phyloP scores from a whole-genome alignment of 2,329 filamentous ascomycete genomes.

The Aureobasidium lini region DNA sequence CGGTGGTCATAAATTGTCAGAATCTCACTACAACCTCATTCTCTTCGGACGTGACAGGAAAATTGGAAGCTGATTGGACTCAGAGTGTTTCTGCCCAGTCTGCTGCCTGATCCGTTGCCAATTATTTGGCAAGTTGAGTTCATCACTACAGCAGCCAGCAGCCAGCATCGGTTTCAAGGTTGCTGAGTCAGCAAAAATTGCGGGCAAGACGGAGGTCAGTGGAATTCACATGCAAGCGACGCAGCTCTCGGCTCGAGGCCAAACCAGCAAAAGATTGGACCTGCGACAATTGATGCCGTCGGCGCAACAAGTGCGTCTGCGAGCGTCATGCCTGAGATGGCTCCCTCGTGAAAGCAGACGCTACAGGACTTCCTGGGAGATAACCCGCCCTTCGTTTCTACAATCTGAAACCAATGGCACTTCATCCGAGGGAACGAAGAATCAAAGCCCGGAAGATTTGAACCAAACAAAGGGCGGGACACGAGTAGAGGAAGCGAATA shows the following conservation, averaged over 20 bases:
- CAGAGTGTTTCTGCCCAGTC: neutral
- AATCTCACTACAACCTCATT: too few species aligned
- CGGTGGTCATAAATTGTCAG: too few species aligned
- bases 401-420: neutral
- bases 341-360: slow-evolving; percentile 6
- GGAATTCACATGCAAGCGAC: slow-evolving; percentile 6
- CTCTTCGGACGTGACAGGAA: too few species aligned
- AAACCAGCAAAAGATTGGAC: neutral
- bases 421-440: neutral
- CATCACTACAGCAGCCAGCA: neutral
- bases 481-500: slow-evolving; percentile 3
- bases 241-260: neutral
- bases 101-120: neutral
- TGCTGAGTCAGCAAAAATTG: slow-evolving; percentile 7
- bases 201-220: slow-evolving; percentile 1
- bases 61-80: neutral
- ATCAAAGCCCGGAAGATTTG: neutral
- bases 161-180: too few species aligned
- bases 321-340: slow-evolving; percentile 12
- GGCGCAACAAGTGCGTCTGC: slow-evolving; percentile 7
- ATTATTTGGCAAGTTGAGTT: neutral
- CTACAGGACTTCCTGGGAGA: neutral
- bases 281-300: slow-evolving; percentile 10
- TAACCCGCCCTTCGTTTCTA: neutral
- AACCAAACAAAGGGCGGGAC: neutral